Evolutionary conservation across 1,139 yeast species (phyloP).

Genomic region (Yamadazyma oceani): DNA sequence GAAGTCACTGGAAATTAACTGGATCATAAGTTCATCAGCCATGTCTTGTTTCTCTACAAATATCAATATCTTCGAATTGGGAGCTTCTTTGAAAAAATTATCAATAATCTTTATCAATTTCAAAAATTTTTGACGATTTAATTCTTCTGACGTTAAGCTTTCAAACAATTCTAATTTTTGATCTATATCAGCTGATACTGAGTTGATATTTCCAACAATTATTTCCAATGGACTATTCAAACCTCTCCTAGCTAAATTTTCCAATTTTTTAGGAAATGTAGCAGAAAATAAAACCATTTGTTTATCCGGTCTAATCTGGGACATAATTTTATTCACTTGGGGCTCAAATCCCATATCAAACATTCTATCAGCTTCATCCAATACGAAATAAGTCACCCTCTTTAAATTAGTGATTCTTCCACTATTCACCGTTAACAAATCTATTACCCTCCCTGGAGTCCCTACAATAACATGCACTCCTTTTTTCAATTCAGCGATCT

Average conservation of each 20-base stretch:
- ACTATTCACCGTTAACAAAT: conserved; percentile 77
- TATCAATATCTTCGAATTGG: conserved; percentile 50
- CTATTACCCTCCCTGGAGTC: conserved; percentile 95
- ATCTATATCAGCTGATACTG: conserved; percentile 77
- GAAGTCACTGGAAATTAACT: conserved; percentile 57
- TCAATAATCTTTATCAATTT: conserved; percentile 57
- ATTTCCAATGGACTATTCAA: conserved; percentile 70
- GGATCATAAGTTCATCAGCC: conserved; percentile 69
- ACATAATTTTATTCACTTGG: conserved; percentile 80
- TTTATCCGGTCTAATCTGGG: conserved; percentile 78
- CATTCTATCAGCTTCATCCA: conserved; percentile 97
- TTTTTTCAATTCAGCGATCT: conserved; percentile 75
- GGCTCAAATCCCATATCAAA: conserved; percentile 98
- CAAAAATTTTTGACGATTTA: conserved; percentile 44
- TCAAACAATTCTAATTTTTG: conserved; percentile 68
- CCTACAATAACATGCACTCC: conserved; percentile 86
- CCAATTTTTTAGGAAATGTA: conserved; percentile 85
- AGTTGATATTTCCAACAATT: conserved; percentile 77
- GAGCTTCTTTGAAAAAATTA: conserved; percentile 26
- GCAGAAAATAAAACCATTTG: conserved; percentile 96
- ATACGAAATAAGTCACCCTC: conserved; percentile 74
- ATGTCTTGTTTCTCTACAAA: conserved; percentile 86
- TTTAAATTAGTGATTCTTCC: conserved; percentile 74
- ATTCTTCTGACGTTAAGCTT: conserved; percentile 32
- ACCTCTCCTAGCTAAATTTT: conserved; percentile 65